Evolutionary conservation across 2,329 filamentous ascomycete species (phyloP), one percentile per base, ranked within the genome.

Genomic region (Zasmidium angulare): DNA sequence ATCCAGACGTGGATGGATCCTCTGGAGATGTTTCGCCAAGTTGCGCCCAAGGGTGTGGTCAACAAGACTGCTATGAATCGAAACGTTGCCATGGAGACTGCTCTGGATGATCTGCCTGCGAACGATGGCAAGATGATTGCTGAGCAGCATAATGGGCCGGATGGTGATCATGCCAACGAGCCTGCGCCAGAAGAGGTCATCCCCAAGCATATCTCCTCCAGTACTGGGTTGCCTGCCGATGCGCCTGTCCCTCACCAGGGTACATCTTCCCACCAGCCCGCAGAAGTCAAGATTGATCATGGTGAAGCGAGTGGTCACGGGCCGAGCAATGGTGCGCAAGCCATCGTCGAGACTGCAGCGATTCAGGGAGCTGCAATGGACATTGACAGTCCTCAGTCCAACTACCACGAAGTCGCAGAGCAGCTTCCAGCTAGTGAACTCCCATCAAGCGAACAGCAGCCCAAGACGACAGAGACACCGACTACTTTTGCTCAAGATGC

Each of bases 1-100:
- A 77, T 89, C 2, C 83, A 88, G 61, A 86, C 85, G 0, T 89
- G 84, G 81, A 88, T 86, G 64, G 86, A 89, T 66, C 84, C 86
- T 0, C 74, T 87, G 69, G 81, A 85, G 46, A 86, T 89, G 85
- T 89, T 89, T 69, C 77, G 84, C 3, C 86, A 88, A 74, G 88
- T 89, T 52, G 80, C 80, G 1, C 79, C 79, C 0, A 66, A 78
- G 14, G 80, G 81, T 9, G 73, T 80, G 22, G 77, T 81, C 51
- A 78, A 77, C 69, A 80, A 77, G 62, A 73, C 79, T 51, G 67
- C 69, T 4, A 71, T 78, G 48, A 70, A 73, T 46, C 69, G 72
- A 58, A 71, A 69, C 12, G 69, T 79, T 50, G 64, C 69, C 22
- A 62, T 57, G 29, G 66, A 66, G 46, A 62, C 60, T 9, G 64